Conservation (phyloP, 148 eudicot genomes). For the Arctostaphylos glauca region DNA sequence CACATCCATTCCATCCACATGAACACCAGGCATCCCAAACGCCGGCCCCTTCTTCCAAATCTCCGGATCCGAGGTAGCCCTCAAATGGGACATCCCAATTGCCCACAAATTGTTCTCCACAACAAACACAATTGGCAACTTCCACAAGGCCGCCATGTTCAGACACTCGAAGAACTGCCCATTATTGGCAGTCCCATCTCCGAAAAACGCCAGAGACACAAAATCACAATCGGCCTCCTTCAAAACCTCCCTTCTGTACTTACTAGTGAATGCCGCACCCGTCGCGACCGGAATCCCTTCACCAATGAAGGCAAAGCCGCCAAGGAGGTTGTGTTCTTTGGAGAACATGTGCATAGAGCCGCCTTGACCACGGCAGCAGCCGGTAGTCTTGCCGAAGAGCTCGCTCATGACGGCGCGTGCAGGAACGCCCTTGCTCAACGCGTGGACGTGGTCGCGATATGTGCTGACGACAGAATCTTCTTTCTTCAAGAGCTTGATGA, state of each 20-base stretch:
- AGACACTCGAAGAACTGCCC: constrained; percentile 97
- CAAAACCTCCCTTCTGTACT: constrained; percentile 73
- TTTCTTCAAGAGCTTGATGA: constrained; percentile 76
- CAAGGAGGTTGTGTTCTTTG: constrained; percentile 84
- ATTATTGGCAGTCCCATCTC: constrained; percentile 91
- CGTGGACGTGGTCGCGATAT: constrained; percentile 89
- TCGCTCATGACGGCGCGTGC: constrained; percentile 92
- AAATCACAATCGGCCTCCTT: constrained; percentile 77
- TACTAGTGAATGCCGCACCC: constrained; percentile 84
- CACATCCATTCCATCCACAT: constrained; percentile 98
- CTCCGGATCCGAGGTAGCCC: constrained; percentile 89
- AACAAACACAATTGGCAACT: constrained; percentile 87
- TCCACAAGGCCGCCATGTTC: constrained; percentile 99
- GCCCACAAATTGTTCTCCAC: constrained; percentile 99
- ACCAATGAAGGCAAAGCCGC: constrained; percentile 95
- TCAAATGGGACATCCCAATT: constrained; percentile 95
- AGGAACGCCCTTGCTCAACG: constrained; percentile 85
- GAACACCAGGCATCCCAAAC: constrained; percentile 93
- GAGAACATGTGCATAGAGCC: constrained; percentile 99
- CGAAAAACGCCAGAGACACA: constrained; percentile 82
- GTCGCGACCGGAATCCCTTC: constrained; percentile 96
- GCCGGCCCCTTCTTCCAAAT: constrained; percentile 99
- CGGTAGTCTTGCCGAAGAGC: constrained; percentile 90
- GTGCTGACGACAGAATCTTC: constrained; percentile 78
- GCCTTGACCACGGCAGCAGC: constrained; percentile 96